Evolutionary conservation across 2,329 filamentous ascomycete species (phyloP), one percentile per base, ranked within the genome.

Genomic region (Sarocladium brachiariae): DNA sequence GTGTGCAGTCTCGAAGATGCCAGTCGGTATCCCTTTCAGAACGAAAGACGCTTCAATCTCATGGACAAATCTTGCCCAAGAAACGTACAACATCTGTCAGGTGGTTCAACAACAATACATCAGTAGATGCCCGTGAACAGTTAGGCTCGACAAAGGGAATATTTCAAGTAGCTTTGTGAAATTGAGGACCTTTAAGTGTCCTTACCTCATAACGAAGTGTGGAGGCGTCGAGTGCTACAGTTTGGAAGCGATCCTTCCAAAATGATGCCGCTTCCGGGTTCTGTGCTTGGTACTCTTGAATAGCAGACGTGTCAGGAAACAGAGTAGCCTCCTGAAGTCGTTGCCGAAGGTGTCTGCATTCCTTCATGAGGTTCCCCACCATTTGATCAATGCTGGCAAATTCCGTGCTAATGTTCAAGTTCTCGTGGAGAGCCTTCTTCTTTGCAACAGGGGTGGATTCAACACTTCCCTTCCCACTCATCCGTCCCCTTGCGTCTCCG

Each of bases 181-280:
- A n/a, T n/a, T n/a, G n/a, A n/a, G 23, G 19, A n/a, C 33, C 34
- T 33, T 31, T 21, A 45, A 33, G 33, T 46, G 45, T 50, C 23
- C 43, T 53, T 30, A 53, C 52, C 52, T 53, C 52, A 31, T 51
- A 53, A 37, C 52, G 52, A 31, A 53, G 45, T 45, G 49, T 49
- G 30, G 52, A 51, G 35, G 48, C 31, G 43, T 39, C 50, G n/a
- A 54, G 35, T 49, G 51, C 51, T 11, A 31, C 39, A 41, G 50
- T 54, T 34, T 54, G 52, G 37, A 54, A 52, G 37, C 46, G 50
- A 51, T 54, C 45, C 39, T 52, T 54, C 52, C 52, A 54, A 50
- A 54, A 54, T 34, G 52, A 45, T 47, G 49, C 41, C n/a, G 51
- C 53, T 46, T 54, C 53, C 31, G 51, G 53, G 45, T 54, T 50